Evolutionary conservation across 2,329 filamentous ascomycete genomes (phyloP).

Genomic region (Raffaelea deltoideospora): DNA sequence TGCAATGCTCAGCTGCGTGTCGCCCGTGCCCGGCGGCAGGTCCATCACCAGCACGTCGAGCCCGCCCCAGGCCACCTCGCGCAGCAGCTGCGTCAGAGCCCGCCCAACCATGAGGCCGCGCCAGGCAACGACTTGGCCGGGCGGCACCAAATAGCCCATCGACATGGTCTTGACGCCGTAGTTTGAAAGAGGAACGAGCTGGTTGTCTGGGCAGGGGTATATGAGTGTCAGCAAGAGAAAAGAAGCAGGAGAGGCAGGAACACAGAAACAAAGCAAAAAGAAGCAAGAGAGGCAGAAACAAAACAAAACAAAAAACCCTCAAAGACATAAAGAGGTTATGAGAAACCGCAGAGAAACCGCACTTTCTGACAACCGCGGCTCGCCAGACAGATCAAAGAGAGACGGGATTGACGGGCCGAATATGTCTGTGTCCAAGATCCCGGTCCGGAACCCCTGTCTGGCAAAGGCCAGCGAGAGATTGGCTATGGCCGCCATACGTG

Average conservation of each 20-base stretch:
- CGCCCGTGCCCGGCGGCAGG: conserved; percentile 84
- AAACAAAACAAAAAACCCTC: too few relatives aligned
- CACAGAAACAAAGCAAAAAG: not conserved
- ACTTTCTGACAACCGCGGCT: conserved; percentile 63
- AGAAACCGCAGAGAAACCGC: conserved; percentile 19
- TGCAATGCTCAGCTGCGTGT: conserved; percentile 91
- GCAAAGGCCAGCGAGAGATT: conserved; percentile 85
- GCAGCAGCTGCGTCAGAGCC: conserved; percentile 83
- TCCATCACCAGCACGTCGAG: conserved; percentile 83
- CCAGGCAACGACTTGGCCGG: conserved; percentile 80
- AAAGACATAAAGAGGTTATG: too few relatives aligned
- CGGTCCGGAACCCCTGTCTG: conserved; percentile 62
- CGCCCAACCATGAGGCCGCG: conserved; percentile 96
- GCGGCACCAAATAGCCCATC: conserved; percentile 82
- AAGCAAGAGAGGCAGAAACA: too few relatives aligned
- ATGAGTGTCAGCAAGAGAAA: not conserved
- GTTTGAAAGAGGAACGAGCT: conserved; percentile 75
- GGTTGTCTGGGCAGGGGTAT: conserved; percentile 51
- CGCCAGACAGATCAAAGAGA: conserved; percentile 64
- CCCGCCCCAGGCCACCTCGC: conserved; percentile 86
- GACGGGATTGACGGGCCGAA: conserved; percentile 94
- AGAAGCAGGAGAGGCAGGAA: not conserved
- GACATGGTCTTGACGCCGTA: conserved; percentile 98
- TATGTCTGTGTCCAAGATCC: conserved; percentile 90
- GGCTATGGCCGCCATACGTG: conserved; percentile 24